Base-by-base conservation (phyloP, 768 basidiomycete genomes). In the Trametes villosa region DNA sequence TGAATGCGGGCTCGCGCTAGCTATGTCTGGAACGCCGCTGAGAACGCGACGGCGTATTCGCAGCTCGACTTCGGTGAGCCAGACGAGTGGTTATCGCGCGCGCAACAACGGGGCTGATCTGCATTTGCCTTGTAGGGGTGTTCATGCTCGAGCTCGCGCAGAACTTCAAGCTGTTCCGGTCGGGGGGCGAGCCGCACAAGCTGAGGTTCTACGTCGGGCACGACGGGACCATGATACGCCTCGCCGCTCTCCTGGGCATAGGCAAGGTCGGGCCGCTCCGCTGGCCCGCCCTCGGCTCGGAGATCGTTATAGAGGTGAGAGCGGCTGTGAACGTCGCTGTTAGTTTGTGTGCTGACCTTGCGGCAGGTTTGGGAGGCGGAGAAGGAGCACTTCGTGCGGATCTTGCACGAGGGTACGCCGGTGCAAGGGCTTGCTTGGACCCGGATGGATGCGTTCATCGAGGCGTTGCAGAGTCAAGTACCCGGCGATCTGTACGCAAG, bases 1-100 rank as follows among this genome's bases (percentile, higher is more conserved):
- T 50, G 24, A 33, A 33, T 15, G 9, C 13, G 36, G 36, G 5
- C 15, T 29, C 20, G 24, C 20, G 33, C 17, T 63, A 82, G 81
- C 49, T 83, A 83, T 64, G 80, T 83, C 65, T 83, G 79, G 78
- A 81, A 79, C 59, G 64, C 75, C 0, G 82, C 81, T 3, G 71
- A 76, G 57, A 79, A 79, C 51, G 72, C 82, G 5, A 73, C 77
- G 0, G 67, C 58, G 0, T 83, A 83, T 55, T 79, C 72, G 24
- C 74, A 77, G 4, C 76, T 83, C 2, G 78, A 78, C 0, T 81
- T 80, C 49, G 81, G 80, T 78, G 57, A 15, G 50, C 11, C 34
- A 24, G 26, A 34, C 50, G 11, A 17, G 20, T 20, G 27, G 31
- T 20, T 12, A n/a, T 33, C 31, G 15, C 44, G 13, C 31, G 4